Base-by-base conservation (phyloP, 2,329 filamentous ascomycete genomes). In the Purpureocillium takamizusanense region DNA sequence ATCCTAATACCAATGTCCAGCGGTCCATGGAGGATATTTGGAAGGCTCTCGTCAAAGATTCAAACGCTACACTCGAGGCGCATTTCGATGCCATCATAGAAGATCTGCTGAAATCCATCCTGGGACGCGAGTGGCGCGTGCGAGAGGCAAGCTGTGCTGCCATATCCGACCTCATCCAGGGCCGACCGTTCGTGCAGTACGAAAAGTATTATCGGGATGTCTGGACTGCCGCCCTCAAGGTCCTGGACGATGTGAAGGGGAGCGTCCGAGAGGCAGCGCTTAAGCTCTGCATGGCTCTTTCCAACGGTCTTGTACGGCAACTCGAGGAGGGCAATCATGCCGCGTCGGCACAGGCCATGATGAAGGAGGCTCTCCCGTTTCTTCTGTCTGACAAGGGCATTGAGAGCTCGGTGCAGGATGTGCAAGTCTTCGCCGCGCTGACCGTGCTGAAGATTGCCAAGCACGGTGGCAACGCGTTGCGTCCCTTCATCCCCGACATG, bases 21-120 rank as follows among this genome's bases (percentile, higher is more conserved):
- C 75, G 81, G 35, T 95, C 90, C 1, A 98, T 98, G 92, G 89
- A 94, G 41, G 87, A 94, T 45, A 97, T 98, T 47, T 98, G 92
- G 92, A 89, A 85, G 51, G 83, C 90, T 0, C 66, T 98, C n/a
- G 88, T 97, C 38, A 94, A 94, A 54, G 88, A 97, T 50, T 76
- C 86, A 2, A 80, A 77, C 14, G 70, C 74, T 1, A 85, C 84
- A 1, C 76, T 97, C 32, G 81, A 92, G 46, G 67, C 72, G 14
- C 75, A 97, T 59, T 95, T 97, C 53, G 83, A 94, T 46, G 77
- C 78, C 8, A 97, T 98, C 51, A 83, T 98, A 67, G 71, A 81
- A 9, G 92, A 98, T 55, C 66, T 97, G 7, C 68, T 98, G 25
- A 81, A 80, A 49, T 94, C 83, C 53, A 85, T 97, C 31, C 61